These are phyloP conservation scores for Phycomyces nitens DNA, from an alignment of 192 early-diverging fungal species.

Conservation along the genomic window DNA sequence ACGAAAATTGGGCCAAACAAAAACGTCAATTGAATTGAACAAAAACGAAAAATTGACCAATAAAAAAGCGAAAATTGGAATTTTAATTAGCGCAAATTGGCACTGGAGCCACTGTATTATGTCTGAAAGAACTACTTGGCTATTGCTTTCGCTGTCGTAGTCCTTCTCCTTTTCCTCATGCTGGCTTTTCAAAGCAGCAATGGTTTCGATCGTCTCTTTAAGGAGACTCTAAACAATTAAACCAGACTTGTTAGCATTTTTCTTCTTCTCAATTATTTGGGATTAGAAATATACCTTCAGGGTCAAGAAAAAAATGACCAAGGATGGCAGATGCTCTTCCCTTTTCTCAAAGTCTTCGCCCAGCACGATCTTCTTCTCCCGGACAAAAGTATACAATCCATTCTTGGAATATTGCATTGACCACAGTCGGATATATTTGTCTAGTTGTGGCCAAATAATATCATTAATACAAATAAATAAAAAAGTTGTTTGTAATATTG, in stretches of 20 bases:
- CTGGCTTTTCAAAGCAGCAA: constrained; percentile 8
- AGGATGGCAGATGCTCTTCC: not conserved
- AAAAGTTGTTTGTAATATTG: constrained; percentile 1
- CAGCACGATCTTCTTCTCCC: not conserved
- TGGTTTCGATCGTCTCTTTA: constrained; percentile 1
- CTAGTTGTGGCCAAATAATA: not conserved
- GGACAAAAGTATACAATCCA: not conserved
- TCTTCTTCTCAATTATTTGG: not conserved
- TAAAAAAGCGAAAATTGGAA: too few species aligned
- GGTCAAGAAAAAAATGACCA: not conserved
- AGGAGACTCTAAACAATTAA: constrained; percentile 9
- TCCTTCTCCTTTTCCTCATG: constrained; percentile 10
- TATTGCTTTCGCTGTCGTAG: constrained; percentile 9
- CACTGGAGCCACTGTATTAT: too few species aligned
- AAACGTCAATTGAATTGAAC: too few species aligned
- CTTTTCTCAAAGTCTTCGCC: not conserved
- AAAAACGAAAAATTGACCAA: too few species aligned
- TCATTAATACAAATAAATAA: constrained; percentile 1
- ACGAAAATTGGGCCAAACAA: too few species aligned
- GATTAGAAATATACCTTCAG: constrained; percentile 7
- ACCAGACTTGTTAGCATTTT: constrained; percentile 7
- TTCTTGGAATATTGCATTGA: not conserved
- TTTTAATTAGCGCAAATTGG: too few species aligned
- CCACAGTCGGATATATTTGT: not conserved
- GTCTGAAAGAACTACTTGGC: constrained; percentile 4